These are phyloP conservation scores for Calonectria pteridis DNA, from an alignment of 2,329 filamentous ascomycete genomes.

Conservation along the genomic window DNA sequence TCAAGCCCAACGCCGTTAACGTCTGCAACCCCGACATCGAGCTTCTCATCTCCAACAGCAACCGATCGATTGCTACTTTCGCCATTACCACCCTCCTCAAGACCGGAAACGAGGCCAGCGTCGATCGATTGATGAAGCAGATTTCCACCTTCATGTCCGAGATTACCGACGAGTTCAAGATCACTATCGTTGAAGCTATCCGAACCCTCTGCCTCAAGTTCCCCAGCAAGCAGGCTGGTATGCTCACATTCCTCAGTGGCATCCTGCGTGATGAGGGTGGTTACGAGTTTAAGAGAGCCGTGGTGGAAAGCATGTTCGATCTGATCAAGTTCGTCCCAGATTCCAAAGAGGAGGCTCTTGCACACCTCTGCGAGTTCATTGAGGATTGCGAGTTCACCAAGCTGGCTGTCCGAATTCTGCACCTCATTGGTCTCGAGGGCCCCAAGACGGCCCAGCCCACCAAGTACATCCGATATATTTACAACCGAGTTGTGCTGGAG, in stretches of 20 bases:
- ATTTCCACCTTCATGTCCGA: constrained; percentile 99
- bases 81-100: constrained; percentile 98
- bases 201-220: constrained; percentile 97
- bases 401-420: constrained; percentile 92
- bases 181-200: constrained; percentile 99
- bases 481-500: constrained; percentile 97
- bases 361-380: constrained; percentile 98
- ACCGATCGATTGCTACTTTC: constrained; percentile 97
- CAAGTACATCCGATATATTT: constrained; percentile 99
- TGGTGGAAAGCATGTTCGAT: constrained; percentile 99
- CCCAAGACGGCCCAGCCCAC: constrained; percentile 96
- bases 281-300: constrained; percentile 97
- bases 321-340: constrained; percentile 99
- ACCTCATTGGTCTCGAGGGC: constrained; percentile 93
- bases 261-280: constrained; percentile 96
- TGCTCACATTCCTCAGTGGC: constrained; percentile 97
- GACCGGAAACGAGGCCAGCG: constrained; percentile 97
- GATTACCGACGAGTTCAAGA: constrained; percentile 99
- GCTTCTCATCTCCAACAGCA: constrained; percentile 94
- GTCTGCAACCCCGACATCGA: constrained; percentile 98
- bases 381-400: constrained; percentile 99
- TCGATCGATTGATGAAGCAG: constrained; percentile 98
- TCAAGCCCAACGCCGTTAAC: constrained; percentile 93
- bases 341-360: constrained; percentile 82
- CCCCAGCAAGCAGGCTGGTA: constrained; percentile 96